Evolutionary conservation across 192 early-diverging fungal species (phyloP), one percentile per base, ranked within the genome.

Genomic region (Podila epigama): DNA sequence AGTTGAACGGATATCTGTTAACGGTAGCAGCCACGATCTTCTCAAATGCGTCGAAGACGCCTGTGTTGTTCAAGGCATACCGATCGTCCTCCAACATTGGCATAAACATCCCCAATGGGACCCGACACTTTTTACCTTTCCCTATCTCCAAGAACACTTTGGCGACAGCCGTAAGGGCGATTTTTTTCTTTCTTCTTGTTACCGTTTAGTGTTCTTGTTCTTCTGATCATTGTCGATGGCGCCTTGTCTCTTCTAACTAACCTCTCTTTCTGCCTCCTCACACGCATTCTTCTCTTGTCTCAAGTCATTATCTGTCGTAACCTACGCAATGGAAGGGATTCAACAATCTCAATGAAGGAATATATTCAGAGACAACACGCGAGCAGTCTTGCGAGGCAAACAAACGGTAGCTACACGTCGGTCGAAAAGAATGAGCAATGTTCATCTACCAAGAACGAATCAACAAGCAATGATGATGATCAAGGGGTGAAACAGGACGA

Each of bases 241-340:
- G 22, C 18, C 52, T 29, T 25, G 9, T 31, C 29, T 25, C 16
- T 27, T 54, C 18, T 25, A 2, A 18, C 20, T 8, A 48, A 48
- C 20, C n/a, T 9, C 20, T 9, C n/a, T 10, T 48, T n/a, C n/a
- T n/a, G n/a, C n/a, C n/a, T n/a, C n/a, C n/a, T n/a, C n/a, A n/a
- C n/a, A n/a, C n/a, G n/a, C n/a, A n/a, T n/a, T n/a, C n/a, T n/a
- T n/a, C n/a, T n/a, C n/a, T n/a, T n/a, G n/a, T n/a, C n/a, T n/a
- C n/a, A 22, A 75, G 65, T 32, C 12, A 53, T 77, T 16, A 13
- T 54, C 6, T 77, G 73, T 54, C 65, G 73, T 33, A 60, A 77
- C 12, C 54, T 68, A n/a, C 36, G 29, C 16, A 54, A 29, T 7
- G 41, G 48, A 6, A 27, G 36, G 33, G 73, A 77, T 48, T 55